phyloP scores from a whole-genome alignment of 1,139 yeast genomes.

The Petasospora rhodanensis region DNA sequence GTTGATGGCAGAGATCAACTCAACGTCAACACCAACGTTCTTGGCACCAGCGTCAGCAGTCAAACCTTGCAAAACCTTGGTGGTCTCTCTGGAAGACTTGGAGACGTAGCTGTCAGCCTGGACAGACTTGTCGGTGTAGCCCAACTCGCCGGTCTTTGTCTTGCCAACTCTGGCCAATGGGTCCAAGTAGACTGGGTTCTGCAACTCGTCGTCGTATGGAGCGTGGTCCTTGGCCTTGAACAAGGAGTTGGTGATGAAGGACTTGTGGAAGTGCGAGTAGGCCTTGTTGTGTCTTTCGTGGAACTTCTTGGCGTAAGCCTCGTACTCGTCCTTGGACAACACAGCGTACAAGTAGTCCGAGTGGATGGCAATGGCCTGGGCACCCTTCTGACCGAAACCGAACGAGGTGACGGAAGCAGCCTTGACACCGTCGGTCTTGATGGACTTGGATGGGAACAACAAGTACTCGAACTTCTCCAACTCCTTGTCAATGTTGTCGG shows the following conservation, averaged over 20 bases:
- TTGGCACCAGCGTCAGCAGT: constrained; percentile 50
- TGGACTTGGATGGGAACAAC: constrained; percentile 88
- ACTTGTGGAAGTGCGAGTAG: constrained; percentile 94
- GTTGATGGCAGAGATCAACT: constrained; percentile 76
- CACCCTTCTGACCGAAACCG: constrained; percentile 99
- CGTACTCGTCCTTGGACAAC: constrained; percentile 65
- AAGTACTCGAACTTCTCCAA: constrained; percentile 84
- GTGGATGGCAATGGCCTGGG: constrained; percentile 86
- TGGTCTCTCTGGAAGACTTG: constrained; percentile 36
- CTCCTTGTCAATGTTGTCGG: constrained; percentile 86
- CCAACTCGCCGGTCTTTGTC: constrained; percentile 46
- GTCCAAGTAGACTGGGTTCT: constrained; percentile 86
- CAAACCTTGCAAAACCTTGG: constrained; percentile 36
- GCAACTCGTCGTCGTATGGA: constrained; percentile 86
- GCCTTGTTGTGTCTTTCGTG: constrained; percentile 81
- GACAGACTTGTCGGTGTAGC: constrained; percentile 42
- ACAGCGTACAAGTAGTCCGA: constrained; percentile 91
- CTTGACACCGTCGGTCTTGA: constrained; percentile 94
- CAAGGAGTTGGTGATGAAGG: constrained; percentile 85
- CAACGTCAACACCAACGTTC: constrained; percentile 97
- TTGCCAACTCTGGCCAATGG: constrained; percentile 66
- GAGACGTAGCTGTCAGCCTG: constrained; percentile 35
- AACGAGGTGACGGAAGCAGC: constrained; percentile 96
- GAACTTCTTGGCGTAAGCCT: constrained; percentile 67
- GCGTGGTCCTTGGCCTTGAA: constrained; percentile 92